Conservation (phyloP, 2,329 filamentous ascomycete species). For the Penicillium sp. region DNA sequence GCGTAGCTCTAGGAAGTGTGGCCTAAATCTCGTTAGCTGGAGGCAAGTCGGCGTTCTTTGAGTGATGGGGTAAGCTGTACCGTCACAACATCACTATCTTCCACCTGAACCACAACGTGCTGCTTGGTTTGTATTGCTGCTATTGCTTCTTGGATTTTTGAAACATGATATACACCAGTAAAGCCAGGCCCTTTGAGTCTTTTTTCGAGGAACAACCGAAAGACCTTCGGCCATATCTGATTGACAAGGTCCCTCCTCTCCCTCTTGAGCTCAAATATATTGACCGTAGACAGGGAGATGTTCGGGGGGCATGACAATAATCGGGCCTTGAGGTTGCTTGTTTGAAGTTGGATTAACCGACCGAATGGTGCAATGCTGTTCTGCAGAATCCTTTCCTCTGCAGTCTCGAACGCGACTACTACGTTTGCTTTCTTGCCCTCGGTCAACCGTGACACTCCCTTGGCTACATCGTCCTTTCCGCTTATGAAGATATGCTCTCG, state of each 20-base stretch:
- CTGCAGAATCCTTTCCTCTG: not conserved
- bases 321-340: slow-evolving; percentile 5
- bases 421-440: slow-evolving; percentile 11
- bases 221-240: slow-evolving; percentile 12
- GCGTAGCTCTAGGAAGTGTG: not conserved
- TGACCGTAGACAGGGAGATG: slow-evolving; percentile 13
- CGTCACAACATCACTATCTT: slow-evolving; percentile 8
- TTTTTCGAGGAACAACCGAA: slow-evolving; percentile 10
- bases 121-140: not conserved
- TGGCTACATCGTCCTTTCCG: slow-evolving; percentile 2
- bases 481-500: slow-evolving; percentile 11
- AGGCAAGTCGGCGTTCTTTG: too few relatives aligned
- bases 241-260: slow-evolving; percentile 1
- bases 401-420: slow-evolving; percentile 10
- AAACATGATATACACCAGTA: slow-evolving; percentile 7
- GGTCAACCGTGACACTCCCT: slow-evolving; percentile 1
- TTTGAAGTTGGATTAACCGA: slow-evolving; percentile 30
- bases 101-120: slow-evolving; percentile 6
- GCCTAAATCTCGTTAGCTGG: slow-evolving; percentile 2
- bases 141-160: slow-evolving; percentile 12
- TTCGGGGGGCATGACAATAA: slow-evolving; percentile 1
- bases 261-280: slow-evolving; percentile 11
- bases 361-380: slow-evolving; percentile 24
- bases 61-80: not conserved
- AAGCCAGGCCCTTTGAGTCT: slow-evolving; percentile 7